phyloP scores from a whole-genome alignment of 1,139 yeast genomes.

The Diutina rugosa region DNA sequence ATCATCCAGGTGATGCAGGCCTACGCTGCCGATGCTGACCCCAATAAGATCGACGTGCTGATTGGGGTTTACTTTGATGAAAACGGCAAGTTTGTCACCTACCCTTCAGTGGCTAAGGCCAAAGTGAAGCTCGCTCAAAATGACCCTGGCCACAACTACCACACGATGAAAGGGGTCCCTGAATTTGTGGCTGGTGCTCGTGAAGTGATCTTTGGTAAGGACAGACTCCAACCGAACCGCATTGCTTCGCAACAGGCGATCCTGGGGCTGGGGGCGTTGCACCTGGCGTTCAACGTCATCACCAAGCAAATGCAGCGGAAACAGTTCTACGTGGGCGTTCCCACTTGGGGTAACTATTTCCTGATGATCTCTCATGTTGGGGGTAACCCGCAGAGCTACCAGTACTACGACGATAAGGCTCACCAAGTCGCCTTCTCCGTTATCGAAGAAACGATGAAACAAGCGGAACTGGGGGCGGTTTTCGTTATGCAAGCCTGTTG shows the following conservation, averaged over 20 bases:
- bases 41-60: constrained; percentile 25
- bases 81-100: constrained; percentile 21
- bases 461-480: constrained; percentile 19
- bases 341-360: constrained; percentile 29
- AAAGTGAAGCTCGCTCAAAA: constrained; percentile 17
- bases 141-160: constrained; percentile 33
- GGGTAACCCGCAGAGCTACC: constrained; percentile 19
- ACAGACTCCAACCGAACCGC: constrained; percentile 11
- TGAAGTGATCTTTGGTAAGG: constrained; percentile 19
- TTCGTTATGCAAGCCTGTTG: constrained; percentile 12
- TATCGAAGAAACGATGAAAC: constrained; percentile 14
- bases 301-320: constrained; percentile 13
- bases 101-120: constrained; percentile 26
- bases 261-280: constrained; percentile 33
- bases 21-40: constrained; percentile 15
- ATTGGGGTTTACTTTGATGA: constrained; percentile 33
- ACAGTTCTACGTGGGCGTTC: constrained; percentile 23
- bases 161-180: constrained; percentile 29
- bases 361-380: constrained; percentile 26
- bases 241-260: constrained; percentile 28
- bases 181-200: constrained; percentile 24
- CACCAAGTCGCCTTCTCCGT: constrained; percentile 19
- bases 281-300: constrained; percentile 22
- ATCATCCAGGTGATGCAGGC: constrained; percentile 19
- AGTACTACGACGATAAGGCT: constrained; percentile 19